A percentile compares a stretch with the other conserved stretches of the same genome.
Conservation (phyloP, 306 rosid genomes). For the Citrullus mucosospermus region DNA sequence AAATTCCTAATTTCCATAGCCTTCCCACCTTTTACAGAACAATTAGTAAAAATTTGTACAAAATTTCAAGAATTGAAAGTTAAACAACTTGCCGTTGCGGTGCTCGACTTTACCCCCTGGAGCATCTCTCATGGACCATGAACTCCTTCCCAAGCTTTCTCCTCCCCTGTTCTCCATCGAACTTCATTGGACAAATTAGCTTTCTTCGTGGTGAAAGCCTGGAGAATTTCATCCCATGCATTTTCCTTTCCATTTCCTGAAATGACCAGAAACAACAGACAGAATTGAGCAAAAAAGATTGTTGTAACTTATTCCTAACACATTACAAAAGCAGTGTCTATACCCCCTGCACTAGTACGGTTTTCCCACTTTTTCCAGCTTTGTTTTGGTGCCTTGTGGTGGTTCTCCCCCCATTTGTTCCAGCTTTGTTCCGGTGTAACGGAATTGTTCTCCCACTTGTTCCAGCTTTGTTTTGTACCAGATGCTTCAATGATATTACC, state of each 20-base stretch:
- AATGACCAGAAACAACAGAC: background rate
- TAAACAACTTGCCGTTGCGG: background rate
- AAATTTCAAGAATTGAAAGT: background rate
- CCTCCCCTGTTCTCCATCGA: conserved; percentile 31
- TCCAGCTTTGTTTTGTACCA: conserved; percentile 8
- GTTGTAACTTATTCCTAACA: background rate
- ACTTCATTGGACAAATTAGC: conserved; percentile 32
- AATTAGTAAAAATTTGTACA: background rate
- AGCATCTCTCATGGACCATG: conserved; percentile 39
- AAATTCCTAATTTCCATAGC: background rate
- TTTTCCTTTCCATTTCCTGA: conserved; percentile 51
- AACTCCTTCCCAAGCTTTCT: conserved; percentile 31
- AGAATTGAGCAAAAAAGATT: background rate
- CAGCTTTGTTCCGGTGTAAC: conserved; percentile 8
- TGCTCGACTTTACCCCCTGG: background rate
- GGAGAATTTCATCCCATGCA: conserved; percentile 71
- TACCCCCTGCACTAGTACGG: background rate
- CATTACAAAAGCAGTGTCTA: background rate
- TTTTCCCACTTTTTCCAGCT: conserved; percentile 17
- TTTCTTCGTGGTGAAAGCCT: conserved; percentile 50
- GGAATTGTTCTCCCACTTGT: conserved; percentile 16
- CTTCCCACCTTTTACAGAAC: background rate
- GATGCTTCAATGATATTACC: background rate
- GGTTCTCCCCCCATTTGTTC: conserved; percentile 16
- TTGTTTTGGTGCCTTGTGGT: conserved; percentile 1